Evolutionary conservation across 2,329 filamentous ascomycete species (phyloP), one percentile per base, ranked within the genome.

Genomic region (Alternaria panax): DNA sequence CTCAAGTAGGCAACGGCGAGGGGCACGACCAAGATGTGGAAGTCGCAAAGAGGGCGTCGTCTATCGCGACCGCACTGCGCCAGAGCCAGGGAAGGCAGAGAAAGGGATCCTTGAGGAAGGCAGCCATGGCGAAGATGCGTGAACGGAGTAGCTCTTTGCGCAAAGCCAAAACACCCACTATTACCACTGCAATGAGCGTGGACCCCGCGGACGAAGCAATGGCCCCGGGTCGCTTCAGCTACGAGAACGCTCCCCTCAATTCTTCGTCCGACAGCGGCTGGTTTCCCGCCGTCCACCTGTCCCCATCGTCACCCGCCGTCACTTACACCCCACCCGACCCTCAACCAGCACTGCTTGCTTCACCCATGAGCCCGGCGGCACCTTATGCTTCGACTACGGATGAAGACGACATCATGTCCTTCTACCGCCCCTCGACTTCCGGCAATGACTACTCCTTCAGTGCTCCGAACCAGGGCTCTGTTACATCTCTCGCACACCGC

Each of bases 91-190:
- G 69, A 30, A 84, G 92, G 55, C 88, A 89, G 69, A 87, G 93
- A 60, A 91, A 91, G 74, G 93, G 92, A 4, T 97, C 93, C 11
- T 82, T 97, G 75, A 87, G 93, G 60, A 97, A 97, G 79, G 92
- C 92, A 11, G 93, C 92, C 25, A 82, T 97, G 48, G 90, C 90
- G 63, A 89, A 90, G 65, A 68, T 72, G 65, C 63, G 65, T 25
- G 67, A 75, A 53, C 67, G 66, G 41, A 72, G 70, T 51, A 69
- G 71, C 63, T 72, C 72, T 27, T 57, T 73, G 32, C 69, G 67
- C 56, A 72, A 69, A 34, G 62, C 63, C 34, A 69, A 69, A 34
- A 54, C 59, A 36, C 52, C 68, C 14, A 59, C 57, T 48, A 57
- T 60, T 28, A 67, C 67, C 30, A 61, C 62, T 16, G 68, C 68